Conservation (phyloP, 352 stramenopile genomes). For the Pythium graminicola region DNA sequence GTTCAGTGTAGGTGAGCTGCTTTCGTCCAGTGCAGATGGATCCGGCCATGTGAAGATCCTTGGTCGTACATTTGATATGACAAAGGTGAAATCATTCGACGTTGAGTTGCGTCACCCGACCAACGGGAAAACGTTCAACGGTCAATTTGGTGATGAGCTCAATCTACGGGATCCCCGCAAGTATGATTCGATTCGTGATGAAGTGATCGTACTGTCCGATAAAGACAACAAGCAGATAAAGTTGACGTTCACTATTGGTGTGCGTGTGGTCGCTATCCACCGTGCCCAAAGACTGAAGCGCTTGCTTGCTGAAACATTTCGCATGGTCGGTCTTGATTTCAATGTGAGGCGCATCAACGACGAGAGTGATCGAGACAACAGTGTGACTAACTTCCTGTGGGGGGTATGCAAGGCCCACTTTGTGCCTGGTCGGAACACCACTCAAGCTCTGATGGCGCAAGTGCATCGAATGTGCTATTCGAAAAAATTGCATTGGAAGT, state of each 20-base stretch:
- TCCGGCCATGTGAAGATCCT: constrained; percentile 26
- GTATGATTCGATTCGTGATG: constrained; percentile 21
- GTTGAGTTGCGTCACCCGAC: constrained; percentile 34
- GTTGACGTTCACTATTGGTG: constrained; percentile 22
- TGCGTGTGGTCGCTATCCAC: constrained; percentile 45
- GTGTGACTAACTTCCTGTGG: constrained; percentile 43
- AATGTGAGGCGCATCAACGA: constrained; percentile 41
- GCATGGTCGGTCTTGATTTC: constrained; percentile 53
- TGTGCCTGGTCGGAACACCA: constrained; percentile 27
- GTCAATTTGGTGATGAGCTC: constrained; percentile 31
- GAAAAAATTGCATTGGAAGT: constrained; percentile 53
- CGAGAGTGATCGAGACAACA: background rate
- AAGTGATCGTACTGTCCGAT: constrained; percentile 37
- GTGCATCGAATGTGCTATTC: constrained; percentile 37
- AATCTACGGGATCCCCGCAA: constrained; percentile 26
- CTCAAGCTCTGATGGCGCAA: constrained; percentile 38
- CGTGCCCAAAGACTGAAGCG: constrained; percentile 42
- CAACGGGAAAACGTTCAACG: constrained; percentile 30
- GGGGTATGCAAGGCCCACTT: constrained; percentile 43
- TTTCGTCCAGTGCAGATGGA: constrained; percentile 9
- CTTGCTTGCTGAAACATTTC: constrained; percentile 54
- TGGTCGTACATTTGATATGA: constrained; percentile 50
- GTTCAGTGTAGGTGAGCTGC: constrained; percentile 32
- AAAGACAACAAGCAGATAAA: constrained; percentile 34
- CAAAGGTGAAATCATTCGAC: constrained; percentile 49